Base-by-base conservation (phyloP, 78 protist species). In the Chrysochromulina parva region DNA sequence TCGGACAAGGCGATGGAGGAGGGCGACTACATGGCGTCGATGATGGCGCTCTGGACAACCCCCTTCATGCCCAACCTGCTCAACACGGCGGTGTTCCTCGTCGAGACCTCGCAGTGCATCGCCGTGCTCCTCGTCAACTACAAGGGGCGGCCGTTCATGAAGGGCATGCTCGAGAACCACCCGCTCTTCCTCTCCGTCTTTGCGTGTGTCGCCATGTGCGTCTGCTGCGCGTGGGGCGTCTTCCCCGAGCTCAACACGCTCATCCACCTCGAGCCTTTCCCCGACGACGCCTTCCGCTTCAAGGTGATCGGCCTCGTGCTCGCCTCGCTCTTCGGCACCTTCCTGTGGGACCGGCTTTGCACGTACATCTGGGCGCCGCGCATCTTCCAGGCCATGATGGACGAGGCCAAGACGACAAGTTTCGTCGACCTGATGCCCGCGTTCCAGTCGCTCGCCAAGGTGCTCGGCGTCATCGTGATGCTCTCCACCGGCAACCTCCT, bases 281-380 rank as follows among this genome's bases (percentile, higher is more conserved):
- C 91, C 19, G 48, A 67, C 22, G 91, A 88, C 60, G 53, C 6
- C 53, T 88, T 88, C 91, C 57, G 91, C 16, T 69, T 16, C 28
- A 38, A 69, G 62, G 87, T 53, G 52, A 67, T 80, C 82, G 28
- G 38, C 20, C 66, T 60, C 24, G 86, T 90, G 26, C 59, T 73
- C 38, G 5, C 24, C 22, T 58, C 78, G 0, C 28, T 90, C 38
- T 0, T 60, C 7, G 92, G 92, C 55, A 71, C 92, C 50, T 60
- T 90, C 48, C 1, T 90, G 4, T 90, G 92, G 92, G 92, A 90
- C 73, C 87, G 92, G n/a, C 59, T 81, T 1, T 78, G 85, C 78
- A 50, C 60, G n/a, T 76, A 62, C 2, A 22, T 88, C 24, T 67
- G 26, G 24, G 76, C 66, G 28, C 67, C 81, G 0, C 1, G 6